Base-by-base conservation (phyloP, 805 yeast genomes). In the Citeromyces nyonsensis region DNA sequence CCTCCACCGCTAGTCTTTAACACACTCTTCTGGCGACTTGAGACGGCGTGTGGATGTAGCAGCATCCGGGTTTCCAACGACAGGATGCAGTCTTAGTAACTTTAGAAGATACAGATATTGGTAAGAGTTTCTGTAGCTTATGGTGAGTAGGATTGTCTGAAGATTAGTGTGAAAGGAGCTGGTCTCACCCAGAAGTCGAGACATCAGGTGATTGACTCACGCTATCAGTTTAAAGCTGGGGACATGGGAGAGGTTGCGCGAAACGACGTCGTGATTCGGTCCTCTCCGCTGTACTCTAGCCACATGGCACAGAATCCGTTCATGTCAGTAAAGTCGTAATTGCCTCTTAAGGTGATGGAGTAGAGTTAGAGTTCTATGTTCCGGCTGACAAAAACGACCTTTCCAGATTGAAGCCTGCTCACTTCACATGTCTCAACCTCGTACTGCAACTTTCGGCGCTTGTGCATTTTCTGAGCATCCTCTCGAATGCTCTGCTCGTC, bases 261-360 rank as follows among this genome's bases (percentile, higher is more conserved):
- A 43, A 7, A 80, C 56, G 6, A 52, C 41, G 3, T 35, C 38
- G 39, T 70, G 4, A 79, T 53, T 0, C 44, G 49, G 1, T 51
- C 62, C 24, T 60, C 59, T 5, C 49, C 47, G 3, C 73, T 61
- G 40, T 71, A 64, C 38, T 76, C 80, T 26, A 88, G 59, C 94
- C 96, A 88, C 8, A 88, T 49, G 0, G 86, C 79, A 49, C 86
- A 77, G 38, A 86, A 77, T 35, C 81, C 67, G 45, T 83, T 93
- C 18, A 78, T 55, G 32, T 70, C 77, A 36, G 67, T 69, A 31
- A 67, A 72, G 33, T 63, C 66, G 15, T 32, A 29, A 25, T 44
- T 43, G 30, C 63, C 67, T 28, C 61, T 49, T 12, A 56, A 49
- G 2, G 61, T 47, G n/a, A 80, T 51, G 10, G 79, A 58, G 27